Conservation (phyloP, 768 basidiomycete species). For the Serpula lacrymans region DNA sequence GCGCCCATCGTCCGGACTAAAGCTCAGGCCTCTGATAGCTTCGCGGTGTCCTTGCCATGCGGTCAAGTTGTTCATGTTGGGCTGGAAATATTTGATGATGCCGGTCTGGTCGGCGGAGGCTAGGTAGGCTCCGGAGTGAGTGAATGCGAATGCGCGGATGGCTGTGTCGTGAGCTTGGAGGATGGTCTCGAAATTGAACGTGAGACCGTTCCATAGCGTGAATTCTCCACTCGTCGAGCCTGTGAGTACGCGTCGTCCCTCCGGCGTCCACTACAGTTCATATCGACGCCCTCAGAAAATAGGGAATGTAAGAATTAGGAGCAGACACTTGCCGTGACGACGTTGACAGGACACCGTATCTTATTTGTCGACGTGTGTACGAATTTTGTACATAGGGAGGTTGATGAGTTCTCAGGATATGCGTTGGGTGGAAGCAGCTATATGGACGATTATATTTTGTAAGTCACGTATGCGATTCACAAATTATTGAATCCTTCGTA, state of each 20-base stretch:
- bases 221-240: constrained; percentile 98
- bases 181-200: constrained; percentile 99
- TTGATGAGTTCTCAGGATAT: constrained; percentile 87
- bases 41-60: constrained; percentile 94
- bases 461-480: too few species aligned
- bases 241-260: constrained; percentile 88
- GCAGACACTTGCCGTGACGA: constrained; percentile 71
- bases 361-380: constrained; percentile 99
- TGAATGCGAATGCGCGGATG: constrained; percentile 86
- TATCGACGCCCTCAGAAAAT: constrained; percentile 4
- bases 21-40: constrained; percentile 87
- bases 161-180: constrained; percentile 98
- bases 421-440: constrained; percentile 94
- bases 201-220: constrained; percentile 97
- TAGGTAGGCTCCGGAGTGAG: constrained; percentile 90
- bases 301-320: not conserved
- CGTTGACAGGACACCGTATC: constrained; percentile 94
- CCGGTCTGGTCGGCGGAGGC: constrained; percentile 92
- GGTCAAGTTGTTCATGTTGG: constrained; percentile 97
- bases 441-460: constrained; percentile 16
- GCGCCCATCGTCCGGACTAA: constrained; percentile 86
- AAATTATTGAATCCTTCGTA: constrained; percentile 41
- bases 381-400: constrained; percentile 94
- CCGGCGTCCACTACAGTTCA: constrained; percentile 85
- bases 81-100: constrained; percentile 97